These are phyloP conservation scores for Fremontodendron californicum DNA, from an alignment of 345 rosid species.

Conservation along the genomic window DNA sequence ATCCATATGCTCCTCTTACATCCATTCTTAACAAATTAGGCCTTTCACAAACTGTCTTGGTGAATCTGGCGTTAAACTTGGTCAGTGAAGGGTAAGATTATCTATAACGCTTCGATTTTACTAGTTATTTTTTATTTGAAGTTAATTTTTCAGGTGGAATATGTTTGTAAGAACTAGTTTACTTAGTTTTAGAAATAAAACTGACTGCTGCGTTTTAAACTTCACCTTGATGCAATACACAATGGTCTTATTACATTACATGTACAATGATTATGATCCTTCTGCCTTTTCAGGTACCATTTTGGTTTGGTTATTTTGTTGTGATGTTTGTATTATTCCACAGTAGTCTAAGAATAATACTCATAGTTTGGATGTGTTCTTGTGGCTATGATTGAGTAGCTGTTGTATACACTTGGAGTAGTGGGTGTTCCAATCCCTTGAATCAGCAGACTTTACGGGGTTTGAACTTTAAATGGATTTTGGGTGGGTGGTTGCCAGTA, in stretches of 20 bases:
- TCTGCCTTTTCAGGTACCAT: constrained; percentile 28
- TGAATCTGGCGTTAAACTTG: constrained; percentile 68
- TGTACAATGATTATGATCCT: constrained; percentile 18
- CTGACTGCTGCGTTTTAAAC: constrained; percentile 10
- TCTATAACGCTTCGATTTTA: constrained; percentile 4
- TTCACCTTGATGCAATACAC: constrained; percentile 11
- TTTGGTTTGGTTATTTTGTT: constrained; percentile 20
- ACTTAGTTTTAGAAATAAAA: constrained; percentile 13
- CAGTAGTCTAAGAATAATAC: constrained; percentile 16
- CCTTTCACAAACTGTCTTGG: constrained; percentile 57
- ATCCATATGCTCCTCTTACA: constrained; percentile 67
- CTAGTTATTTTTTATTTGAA: constrained; percentile 15
- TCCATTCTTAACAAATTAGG: constrained; percentile 63
- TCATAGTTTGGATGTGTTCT: constrained; percentile 20
- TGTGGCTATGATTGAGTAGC: constrained; percentile 19
- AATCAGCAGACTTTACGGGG: constrained; percentile 11
- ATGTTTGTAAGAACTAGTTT: constrained; percentile 7
- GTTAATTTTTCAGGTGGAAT: constrained; percentile 22
- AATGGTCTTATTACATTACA: constrained; percentile 8
- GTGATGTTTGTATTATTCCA: constrained; percentile 10
- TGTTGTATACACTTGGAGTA: constrained; percentile 20
- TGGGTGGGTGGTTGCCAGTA: constrained; percentile 5
- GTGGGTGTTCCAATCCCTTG: constrained; percentile 18
- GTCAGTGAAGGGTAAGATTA: constrained; percentile 75
- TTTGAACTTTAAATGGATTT: not conserved